phyloP scores from a whole-genome alignment of 208 protist species.

The Crithidia bombi region DNA sequence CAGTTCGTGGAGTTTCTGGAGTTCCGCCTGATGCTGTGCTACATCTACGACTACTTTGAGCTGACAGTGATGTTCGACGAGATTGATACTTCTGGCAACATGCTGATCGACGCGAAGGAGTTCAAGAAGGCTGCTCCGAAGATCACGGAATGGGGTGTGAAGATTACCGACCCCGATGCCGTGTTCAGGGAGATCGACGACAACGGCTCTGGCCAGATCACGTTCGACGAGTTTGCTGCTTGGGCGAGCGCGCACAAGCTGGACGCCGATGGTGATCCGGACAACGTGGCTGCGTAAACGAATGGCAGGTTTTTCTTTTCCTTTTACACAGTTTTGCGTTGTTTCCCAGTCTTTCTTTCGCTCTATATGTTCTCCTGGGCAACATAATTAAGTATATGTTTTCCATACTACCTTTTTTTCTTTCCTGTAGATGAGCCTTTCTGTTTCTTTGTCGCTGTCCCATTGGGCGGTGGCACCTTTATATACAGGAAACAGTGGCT shows the following conservation, averaged over 20 bases:
- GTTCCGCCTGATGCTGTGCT: slow-evolving; percentile 85
- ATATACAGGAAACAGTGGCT: slow-evolving; percentile 13
- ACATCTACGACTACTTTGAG: slow-evolving; percentile 69
- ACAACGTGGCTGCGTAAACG: slow-evolving; percentile 29
- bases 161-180: slow-evolving; percentile 56
- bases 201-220: slow-evolving; percentile 71
- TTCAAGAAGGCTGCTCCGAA: slow-evolving; percentile 64
- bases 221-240: slow-evolving; percentile 83
- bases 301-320: not conserved
- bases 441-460: slow-evolving; percentile 23
- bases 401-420: slow-evolving; percentile 20
- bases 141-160: slow-evolving; percentile 62
- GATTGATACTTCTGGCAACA: slow-evolving; percentile 79
- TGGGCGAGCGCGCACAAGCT: slow-evolving; percentile 62
- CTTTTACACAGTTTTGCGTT: slow-evolving; percentile 3
- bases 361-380: slow-evolving; percentile 3
- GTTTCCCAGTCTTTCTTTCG: slow-evolving; percentile 15
- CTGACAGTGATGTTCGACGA: slow-evolving; percentile 86
- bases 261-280: slow-evolving; percentile 55
- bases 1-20: slow-evolving; percentile 73
- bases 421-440: slow-evolving; percentile 19
- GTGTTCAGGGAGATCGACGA: slow-evolving; percentile 76
- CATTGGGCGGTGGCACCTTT: slow-evolving; percentile 3
- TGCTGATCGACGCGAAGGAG: slow-evolving; percentile 67
- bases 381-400: slow-evolving; percentile 19